Evolutionary conservation across 2,329 filamentous ascomycete genomes (phyloP).

Genomic region (Fonsecaea monophora): DNA sequence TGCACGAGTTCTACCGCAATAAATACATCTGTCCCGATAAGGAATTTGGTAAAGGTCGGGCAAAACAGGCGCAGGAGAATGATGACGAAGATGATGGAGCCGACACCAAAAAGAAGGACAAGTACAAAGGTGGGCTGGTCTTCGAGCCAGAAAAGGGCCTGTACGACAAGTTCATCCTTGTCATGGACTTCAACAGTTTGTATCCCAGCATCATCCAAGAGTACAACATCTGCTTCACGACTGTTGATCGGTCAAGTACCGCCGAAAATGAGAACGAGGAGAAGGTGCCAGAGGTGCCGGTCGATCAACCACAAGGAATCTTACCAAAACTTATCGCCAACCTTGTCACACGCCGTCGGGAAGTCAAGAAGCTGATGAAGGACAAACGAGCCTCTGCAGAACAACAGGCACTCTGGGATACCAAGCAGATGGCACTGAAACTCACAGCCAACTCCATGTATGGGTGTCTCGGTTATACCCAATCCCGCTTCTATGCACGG

Average conservation of each 20-base stretch:
- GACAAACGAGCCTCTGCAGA: constrained; percentile 84
- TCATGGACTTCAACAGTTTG: constrained; percentile 99
- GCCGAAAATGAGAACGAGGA: constrained; percentile 77
- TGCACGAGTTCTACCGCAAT: constrained; percentile 94
- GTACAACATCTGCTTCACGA: constrained; percentile 99
- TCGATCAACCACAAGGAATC: constrained; percentile 79
- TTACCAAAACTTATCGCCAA: constrained; percentile 90
- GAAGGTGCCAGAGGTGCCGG: constrained; percentile 78
- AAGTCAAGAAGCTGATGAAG: constrained; percentile 98
- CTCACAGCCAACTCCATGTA: constrained; percentile 99
- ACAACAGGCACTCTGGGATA: constrained; percentile 93
- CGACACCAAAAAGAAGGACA: constrained; percentile 96
- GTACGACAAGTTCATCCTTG: constrained; percentile 96
- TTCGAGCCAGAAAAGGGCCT: constrained; percentile 97
- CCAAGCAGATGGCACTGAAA: constrained; percentile 95
- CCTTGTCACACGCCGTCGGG: constrained; percentile 83
- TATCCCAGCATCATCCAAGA: constrained; percentile 99
- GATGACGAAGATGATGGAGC: constrained; percentile 68
- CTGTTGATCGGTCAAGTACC: constrained; percentile 77
- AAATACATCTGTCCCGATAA: constrained; percentile 99
- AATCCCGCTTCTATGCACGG: constrained; percentile 95
- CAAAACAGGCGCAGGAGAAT: constrained; percentile 73
- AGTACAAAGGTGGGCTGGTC: constrained; percentile 97
- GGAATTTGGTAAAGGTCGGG: constrained; percentile 76
- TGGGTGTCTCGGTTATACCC: constrained; percentile 94